phyloP scores from a whole-genome alignment of 257 asterid genomes.

The Fraxinus americana region DNA sequence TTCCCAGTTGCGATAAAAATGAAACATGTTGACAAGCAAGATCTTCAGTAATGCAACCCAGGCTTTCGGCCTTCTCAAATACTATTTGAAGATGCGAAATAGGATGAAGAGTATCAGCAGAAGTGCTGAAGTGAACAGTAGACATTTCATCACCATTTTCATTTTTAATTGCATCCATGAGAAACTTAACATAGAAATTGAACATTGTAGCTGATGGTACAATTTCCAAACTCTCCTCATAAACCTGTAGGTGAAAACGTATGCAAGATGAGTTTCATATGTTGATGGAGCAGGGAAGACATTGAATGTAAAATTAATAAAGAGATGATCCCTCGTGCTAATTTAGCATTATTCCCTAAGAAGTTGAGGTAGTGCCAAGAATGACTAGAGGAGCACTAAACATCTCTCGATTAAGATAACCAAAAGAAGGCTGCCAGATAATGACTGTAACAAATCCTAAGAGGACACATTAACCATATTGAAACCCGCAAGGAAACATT shows the following conservation, averaged over 20 bases:
- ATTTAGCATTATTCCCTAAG: not conserved
- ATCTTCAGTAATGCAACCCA: slow-evolving; percentile 64
- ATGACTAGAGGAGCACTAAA: not conserved
- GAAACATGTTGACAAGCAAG: slow-evolving; percentile 77
- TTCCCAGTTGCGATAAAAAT: slow-evolving; percentile 63
- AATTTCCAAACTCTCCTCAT: slow-evolving; percentile 65
- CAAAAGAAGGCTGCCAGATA: not conserved
- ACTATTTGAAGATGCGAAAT: slow-evolving; percentile 58
- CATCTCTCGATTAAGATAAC: slow-evolving; percentile 4
- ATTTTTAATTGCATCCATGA: slow-evolving; percentile 49
- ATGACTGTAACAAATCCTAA: not conserved
- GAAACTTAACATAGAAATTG: slow-evolving; percentile 63
- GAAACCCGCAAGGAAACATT: not conserved
- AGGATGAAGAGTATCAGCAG: slow-evolving; percentile 46
- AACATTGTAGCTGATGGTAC: slow-evolving; percentile 59
- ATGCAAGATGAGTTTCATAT: slow-evolving; percentile 21
- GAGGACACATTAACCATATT: not conserved
- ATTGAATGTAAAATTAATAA: not conserved
- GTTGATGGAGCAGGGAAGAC: not conserved
- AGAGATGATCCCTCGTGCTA: not conserved
- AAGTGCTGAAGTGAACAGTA: slow-evolving; percentile 26
- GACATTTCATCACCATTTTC: slow-evolving; percentile 36
- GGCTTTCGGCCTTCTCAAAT: slow-evolving; percentile 72
- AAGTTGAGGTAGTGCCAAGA: not conserved
- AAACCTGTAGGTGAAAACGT: slow-evolving; percentile 54